These are phyloP conservation scores for Clarireedia hainanense DNA, from an alignment of 2,329 filamentous ascomycete species.

Conservation along the genomic window DNA sequence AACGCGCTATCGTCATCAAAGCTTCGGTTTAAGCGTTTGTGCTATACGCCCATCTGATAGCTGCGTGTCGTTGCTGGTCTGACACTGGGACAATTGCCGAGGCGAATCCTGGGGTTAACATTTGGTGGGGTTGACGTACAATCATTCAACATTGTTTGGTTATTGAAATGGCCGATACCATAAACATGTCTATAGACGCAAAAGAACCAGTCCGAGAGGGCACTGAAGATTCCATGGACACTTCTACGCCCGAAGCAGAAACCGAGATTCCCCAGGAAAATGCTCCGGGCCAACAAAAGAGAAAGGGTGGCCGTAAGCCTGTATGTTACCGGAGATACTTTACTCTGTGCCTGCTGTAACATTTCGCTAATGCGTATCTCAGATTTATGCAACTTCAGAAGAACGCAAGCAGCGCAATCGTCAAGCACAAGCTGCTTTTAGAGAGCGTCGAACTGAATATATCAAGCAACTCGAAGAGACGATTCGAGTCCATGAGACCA, in stretches of 20 bases:
- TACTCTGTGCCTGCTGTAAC: constrained; percentile 5
- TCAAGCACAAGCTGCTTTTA: constrained; percentile 94
- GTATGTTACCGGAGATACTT: constrained; percentile 46
- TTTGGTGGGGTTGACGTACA: constrained; percentile 2
- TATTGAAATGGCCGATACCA: constrained; percentile 9
- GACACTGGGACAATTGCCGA: constrained; percentile 4
- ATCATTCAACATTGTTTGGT: background rate
- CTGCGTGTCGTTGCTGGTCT: background rate
- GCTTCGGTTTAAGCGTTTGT: constrained; percentile 7
- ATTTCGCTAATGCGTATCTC: constrained; percentile 17
- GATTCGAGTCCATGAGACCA: constrained; percentile 94
- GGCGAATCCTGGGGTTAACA: constrained; percentile 6
- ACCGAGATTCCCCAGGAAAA: constrained; percentile 36
- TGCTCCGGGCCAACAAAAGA: constrained; percentile 63
- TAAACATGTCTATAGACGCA: constrained; percentile 58
- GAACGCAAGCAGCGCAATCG: constrained; percentile 96
- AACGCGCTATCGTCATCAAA: constrained; percentile 5
- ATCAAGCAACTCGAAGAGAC: constrained; percentile 98
- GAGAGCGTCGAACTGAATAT: constrained; percentile 94
- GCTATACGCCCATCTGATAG: background rate
- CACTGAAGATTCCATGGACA: constrained; percentile 51
- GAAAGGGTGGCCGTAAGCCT: constrained; percentile 95
- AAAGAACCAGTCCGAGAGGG: constrained; percentile 50
- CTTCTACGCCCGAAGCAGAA: constrained; percentile 49
- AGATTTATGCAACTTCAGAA: constrained; percentile 99